Evolutionary conservation across 106 monocot species (phyloP).

Genomic region (Apostasia ramifera): DNA sequence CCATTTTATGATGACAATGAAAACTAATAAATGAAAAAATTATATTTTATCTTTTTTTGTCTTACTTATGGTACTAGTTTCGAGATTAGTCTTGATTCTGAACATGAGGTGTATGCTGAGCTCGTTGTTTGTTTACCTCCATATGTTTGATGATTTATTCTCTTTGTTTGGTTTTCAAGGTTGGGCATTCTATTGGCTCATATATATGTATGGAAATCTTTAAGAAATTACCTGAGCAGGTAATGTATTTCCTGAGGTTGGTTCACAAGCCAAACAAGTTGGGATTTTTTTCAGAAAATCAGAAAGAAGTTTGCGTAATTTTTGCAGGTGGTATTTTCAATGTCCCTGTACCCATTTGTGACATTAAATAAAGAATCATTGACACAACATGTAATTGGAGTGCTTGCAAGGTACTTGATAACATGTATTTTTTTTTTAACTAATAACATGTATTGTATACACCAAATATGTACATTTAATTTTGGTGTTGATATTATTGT

Average conservation of each 20-base stretch:
- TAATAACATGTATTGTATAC: too few relatives aligned
- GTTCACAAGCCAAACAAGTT: too few relatives aligned
- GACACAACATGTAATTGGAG: conserved; percentile 49
- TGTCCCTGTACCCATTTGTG: conserved; percentile 89
- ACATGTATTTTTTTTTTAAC: not conserved
- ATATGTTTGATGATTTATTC: conserved; percentile 1
- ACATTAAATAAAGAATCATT: conserved; percentile 45
- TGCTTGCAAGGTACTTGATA: conserved; percentile 52
- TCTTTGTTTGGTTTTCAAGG: conserved; percentile 31
- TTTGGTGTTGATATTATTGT: too few relatives aligned
- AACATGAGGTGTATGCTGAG: too few relatives aligned
- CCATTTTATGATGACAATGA: too few relatives aligned
- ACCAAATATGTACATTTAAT: too few relatives aligned
- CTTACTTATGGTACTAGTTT: too few relatives aligned
- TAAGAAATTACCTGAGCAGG: conserved; percentile 58
- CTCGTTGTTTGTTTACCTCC: not conserved
- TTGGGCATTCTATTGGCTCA: conserved; percentile 95
- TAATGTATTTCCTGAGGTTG: not conserved
- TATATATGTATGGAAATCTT: conserved; percentile 78
- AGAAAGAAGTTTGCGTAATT: not conserved
- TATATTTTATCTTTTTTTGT: too few relatives aligned
- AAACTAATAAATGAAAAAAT: too few relatives aligned
- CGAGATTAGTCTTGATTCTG: too few relatives aligned
- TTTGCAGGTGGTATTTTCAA: conserved; percentile 49
- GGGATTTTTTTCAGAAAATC: not conserved